Evolutionary conservation across 768 basidiomycete genomes (phyloP).

Genomic region (Leccinum disarticulatum): DNA sequence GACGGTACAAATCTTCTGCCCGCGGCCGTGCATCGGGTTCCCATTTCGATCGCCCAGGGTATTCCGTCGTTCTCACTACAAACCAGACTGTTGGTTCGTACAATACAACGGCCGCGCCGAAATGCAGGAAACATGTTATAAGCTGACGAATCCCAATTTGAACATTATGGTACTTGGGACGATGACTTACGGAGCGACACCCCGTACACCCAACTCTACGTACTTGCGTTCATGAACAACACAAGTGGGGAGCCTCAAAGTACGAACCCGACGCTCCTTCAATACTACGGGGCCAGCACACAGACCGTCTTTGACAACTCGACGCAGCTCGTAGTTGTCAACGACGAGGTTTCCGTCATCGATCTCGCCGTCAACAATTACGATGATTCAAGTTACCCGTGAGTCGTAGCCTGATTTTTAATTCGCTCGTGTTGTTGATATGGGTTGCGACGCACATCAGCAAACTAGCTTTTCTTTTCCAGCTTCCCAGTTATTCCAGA

Average conservation of each 20-base stretch:
- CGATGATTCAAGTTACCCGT: slow-evolving; percentile 35
- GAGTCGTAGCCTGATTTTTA: slow-evolving; percentile 2
- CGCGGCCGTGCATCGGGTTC: slow-evolving; percentile 38
- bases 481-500: no score
- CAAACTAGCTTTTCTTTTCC: no score
- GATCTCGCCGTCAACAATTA: slow-evolving; percentile 24
- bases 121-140: slow-evolving; percentile 35
- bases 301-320: slow-evolving; percentile 27
- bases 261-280: slow-evolving; percentile 30
- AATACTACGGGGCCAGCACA: slow-evolving; percentile 23
- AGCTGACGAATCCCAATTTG: slow-evolving; percentile 29
- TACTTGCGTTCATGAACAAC: slow-evolving; percentile 26
- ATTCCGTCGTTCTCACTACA: slow-evolving; percentile 46
- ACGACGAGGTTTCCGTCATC: slow-evolving; percentile 29
- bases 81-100: slow-evolving; percentile 37
- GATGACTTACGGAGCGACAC: slow-evolving; percentile 26
- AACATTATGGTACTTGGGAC: slow-evolving; percentile 30
- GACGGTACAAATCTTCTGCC: slow-evolving; percentile 47
- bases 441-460: slow-evolving; percentile 1
- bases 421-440: neutral
- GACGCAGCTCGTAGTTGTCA: slow-evolving; percentile 26
- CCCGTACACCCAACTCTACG: slow-evolving; percentile 24
- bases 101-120: slow-evolving; percentile 40
- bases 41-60: slow-evolving; percentile 48
- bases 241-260: slow-evolving; percentile 28